These are phyloP conservation scores for Cadophora sp. DNA, from an alignment of 2,329 filamentous ascomycete genomes.

Conservation along the genomic window DNA sequence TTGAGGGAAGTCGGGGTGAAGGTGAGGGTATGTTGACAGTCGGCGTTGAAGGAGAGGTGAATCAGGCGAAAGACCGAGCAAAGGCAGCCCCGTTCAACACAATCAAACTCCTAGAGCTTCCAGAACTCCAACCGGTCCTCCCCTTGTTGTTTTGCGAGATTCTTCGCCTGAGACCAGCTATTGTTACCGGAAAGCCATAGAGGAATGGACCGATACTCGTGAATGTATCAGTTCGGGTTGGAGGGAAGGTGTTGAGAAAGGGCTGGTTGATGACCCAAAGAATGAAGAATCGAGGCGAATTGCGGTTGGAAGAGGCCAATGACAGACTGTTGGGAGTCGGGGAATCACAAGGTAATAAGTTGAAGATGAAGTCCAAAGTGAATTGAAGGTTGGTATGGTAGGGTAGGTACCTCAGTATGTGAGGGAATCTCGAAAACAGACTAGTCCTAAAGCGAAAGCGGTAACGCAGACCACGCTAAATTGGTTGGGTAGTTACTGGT, in stretches of 20 bases:
- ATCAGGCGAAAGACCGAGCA: slow-evolving; percentile 3
- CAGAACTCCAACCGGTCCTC: slow-evolving; percentile 27
- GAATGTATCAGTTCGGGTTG: slow-evolving; percentile 32
- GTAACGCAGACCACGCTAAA: slow-evolving; percentile 23
- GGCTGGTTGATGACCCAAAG: slow-evolving; percentile 10
- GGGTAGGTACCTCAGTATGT: not conserved
- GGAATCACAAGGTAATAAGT: slow-evolving; percentile 1
- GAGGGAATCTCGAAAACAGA: slow-evolving; percentile 23
- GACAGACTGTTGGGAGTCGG: not conserved
- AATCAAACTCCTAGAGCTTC: slow-evolving; percentile 31
- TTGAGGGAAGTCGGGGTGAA: slow-evolving; percentile 21
- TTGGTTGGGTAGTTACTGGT: slow-evolving; percentile 17
- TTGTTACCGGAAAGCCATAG: slow-evolving; percentile 40
- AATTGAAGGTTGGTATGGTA: slow-evolving; percentile 19
- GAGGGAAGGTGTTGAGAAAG: slow-evolving; percentile 13
- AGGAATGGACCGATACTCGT: slow-evolving; percentile 31
- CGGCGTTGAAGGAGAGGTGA: slow-evolving; percentile 4
- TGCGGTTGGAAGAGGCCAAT: slow-evolving; percentile 11
- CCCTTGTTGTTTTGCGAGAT: slow-evolving; percentile 27
- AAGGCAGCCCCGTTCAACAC: not conserved
- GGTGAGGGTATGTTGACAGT: slow-evolving; percentile 16
- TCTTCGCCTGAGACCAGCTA: slow-evolving; percentile 28
- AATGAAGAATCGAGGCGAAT: slow-evolving; percentile 13
- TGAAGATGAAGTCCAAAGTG: not conserved
- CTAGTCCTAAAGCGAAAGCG: slow-evolving; percentile 29